phyloP scores from a whole-genome alignment of 2,329 filamentous ascomycete genomes.

The Trichoderma sp. region DNA sequence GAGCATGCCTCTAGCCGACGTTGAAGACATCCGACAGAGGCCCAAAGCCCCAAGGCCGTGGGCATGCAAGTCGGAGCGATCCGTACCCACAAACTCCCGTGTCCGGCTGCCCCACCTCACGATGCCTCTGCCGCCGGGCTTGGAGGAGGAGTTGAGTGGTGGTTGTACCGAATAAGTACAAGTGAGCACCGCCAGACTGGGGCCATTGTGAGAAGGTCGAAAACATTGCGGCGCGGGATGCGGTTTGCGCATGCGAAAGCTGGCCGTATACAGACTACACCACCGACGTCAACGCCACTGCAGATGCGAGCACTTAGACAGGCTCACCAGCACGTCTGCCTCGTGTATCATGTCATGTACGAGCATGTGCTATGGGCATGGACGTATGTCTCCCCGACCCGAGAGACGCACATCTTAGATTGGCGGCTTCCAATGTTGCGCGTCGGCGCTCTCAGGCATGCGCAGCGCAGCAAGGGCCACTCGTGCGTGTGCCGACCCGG shows the following conservation, averaged over 20 bases:
- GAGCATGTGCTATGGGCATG: not conserved
- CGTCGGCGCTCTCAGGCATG: constrained; percentile 19
- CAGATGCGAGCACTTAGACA: constrained; percentile 9
- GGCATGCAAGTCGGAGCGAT: constrained; percentile 29
- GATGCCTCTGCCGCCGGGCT: constrained; percentile 19
- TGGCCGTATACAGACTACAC: not conserved
- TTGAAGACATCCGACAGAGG: constrained; percentile 25
- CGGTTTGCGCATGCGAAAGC: not conserved
- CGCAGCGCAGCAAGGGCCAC: not conserved
- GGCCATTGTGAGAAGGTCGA: not conserved
- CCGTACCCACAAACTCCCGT: constrained; percentile 28
- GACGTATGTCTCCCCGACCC: not conserved
- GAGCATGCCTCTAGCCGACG: constrained; percentile 11
- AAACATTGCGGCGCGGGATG: not conserved
- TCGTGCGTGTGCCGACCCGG: not conserved
- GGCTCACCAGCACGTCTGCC: not conserved
- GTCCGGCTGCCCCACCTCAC: constrained; percentile 27
- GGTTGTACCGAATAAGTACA: not conserved
- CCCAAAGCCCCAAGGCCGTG: constrained; percentile 6
- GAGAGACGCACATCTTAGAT: not conserved
- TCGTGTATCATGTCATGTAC: constrained; percentile 1
- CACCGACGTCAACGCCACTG: not conserved
- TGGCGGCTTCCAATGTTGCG: not conserved
- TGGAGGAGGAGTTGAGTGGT: not conserved
- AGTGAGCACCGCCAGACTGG: not conserved